Evolutionary conservation across 768 basidiomycete genomes (phyloP).

Genomic region (Cystofilobasidium ferigula): DNA sequence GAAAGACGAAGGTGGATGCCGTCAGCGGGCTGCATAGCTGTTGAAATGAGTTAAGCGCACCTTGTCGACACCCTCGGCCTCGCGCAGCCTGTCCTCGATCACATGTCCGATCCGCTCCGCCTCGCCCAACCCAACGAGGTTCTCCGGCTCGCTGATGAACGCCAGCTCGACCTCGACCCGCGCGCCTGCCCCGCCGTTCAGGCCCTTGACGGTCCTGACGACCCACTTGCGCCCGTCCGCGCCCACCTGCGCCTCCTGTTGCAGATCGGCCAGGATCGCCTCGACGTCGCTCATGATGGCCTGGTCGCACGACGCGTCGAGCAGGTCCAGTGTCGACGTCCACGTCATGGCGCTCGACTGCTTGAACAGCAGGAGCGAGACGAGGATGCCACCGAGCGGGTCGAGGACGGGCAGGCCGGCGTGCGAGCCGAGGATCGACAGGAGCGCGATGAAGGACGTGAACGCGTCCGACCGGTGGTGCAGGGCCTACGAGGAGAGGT

Average conservation of each 20-base stretch:
- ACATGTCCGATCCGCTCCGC: slow-evolving; percentile 8
- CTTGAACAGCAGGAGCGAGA: slow-evolving; percentile 31
- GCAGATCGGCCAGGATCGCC: neutral
- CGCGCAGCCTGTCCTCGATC: slow-evolving; percentile 1
- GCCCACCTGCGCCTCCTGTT: neutral
- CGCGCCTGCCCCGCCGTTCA: slow-evolving; percentile 16
- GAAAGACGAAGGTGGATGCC: neutral
- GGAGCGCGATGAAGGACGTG: slow-evolving; percentile 78
- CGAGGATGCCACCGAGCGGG: slow-evolving; percentile 69
- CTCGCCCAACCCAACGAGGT: neutral
- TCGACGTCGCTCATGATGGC: neutral
- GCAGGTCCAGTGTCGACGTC: slow-evolving; percentile 10
- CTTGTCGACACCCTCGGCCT: neutral
- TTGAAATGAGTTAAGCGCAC: neutral
- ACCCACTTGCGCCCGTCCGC: slow-evolving; percentile 3
- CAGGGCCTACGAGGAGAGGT: slow-evolving; percentile 8
- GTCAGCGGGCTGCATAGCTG: neutral
- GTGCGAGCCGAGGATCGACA: slow-evolving; percentile 84
- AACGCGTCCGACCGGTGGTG: slow-evolving; percentile 89
- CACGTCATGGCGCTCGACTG: slow-evolving; percentile 27
- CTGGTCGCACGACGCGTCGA: slow-evolving; percentile 16
- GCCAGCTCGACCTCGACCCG: slow-evolving; percentile 18
- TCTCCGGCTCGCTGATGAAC: neutral
- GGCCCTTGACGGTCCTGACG: slow-evolving; percentile 7
- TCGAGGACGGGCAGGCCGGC: slow-evolving; percentile 76